Conservation (phyloP, 108 stramenopile genomes). For the Hondaea fermentalgiana region DNA sequence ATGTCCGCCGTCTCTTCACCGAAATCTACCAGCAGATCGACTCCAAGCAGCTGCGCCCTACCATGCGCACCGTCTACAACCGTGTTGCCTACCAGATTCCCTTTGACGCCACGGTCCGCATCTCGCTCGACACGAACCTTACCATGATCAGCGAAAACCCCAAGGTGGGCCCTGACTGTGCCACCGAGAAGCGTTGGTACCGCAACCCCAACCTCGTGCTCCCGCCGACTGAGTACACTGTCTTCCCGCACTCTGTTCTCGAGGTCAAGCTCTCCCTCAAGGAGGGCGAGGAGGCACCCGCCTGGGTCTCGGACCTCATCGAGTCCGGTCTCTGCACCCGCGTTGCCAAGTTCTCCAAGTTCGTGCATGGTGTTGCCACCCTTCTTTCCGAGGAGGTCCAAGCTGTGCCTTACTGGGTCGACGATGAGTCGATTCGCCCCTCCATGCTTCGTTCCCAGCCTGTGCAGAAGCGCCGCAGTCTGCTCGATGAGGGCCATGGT, state of each 20-base stretch:
- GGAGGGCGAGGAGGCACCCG: constrained; percentile 66
- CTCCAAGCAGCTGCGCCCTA: constrained; percentile 84
- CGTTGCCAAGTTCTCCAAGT: constrained; percentile 87
- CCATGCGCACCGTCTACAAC: constrained; percentile 89
- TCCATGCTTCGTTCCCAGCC: constrained; percentile 50
- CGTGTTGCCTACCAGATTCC: constrained; percentile 94
- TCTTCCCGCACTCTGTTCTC: constrained; percentile 89
- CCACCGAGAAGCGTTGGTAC: constrained; percentile 70
- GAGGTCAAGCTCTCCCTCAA: constrained; percentile 88
- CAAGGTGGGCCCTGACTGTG: constrained; percentile 65
- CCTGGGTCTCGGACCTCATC: constrained; percentile 85
- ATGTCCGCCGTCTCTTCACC: constrained; percentile 47
- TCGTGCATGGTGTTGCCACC: constrained; percentile 76
- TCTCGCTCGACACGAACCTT: constrained; percentile 85
- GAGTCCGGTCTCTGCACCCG: constrained; percentile 74
- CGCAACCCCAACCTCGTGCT: constrained; percentile 64
- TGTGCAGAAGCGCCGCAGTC: constrained; percentile 23
- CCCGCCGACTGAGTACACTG: constrained; percentile 70
- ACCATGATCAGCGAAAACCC: constrained; percentile 92
- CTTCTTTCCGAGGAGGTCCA: constrained; percentile 84
- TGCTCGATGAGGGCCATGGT: background rate
- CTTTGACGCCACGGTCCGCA: constrained; percentile 87
- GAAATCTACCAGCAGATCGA: constrained; percentile 78
- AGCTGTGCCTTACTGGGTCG: constrained; percentile 88
- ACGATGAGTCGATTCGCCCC: constrained; percentile 77